Conservation (phyloP, 129 eudicot species). For the Flaveria sonorensis region DNA sequence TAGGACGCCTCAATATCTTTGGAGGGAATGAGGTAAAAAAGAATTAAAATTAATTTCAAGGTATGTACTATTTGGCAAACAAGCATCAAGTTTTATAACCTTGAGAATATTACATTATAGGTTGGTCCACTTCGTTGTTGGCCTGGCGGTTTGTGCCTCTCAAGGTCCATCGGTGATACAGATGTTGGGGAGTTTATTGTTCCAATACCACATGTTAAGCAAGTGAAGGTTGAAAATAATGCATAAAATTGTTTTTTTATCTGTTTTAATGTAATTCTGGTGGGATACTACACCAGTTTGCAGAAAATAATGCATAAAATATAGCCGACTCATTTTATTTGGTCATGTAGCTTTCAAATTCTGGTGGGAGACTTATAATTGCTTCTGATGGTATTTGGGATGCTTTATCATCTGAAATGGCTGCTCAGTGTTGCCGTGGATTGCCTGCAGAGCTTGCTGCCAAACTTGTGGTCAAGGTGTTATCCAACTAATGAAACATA, state of each 20-base stretch:
- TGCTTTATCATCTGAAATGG: constrained; percentile 77
- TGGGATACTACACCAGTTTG: no score
- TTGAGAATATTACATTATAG: constrained; percentile 32
- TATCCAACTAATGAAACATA: background rate
- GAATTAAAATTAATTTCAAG: background rate
- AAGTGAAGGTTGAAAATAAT: constrained; percentile 68
- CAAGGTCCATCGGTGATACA: constrained; percentile 97
- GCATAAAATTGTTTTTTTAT: background rate
- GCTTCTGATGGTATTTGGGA: constrained; percentile 99
- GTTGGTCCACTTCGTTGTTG: constrained; percentile 99
- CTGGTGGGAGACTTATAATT: constrained; percentile 95
- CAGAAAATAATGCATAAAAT: background rate
- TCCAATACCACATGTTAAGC: constrained; percentile 96
- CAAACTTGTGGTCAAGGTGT: constrained; percentile 95
- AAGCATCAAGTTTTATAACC: background rate
- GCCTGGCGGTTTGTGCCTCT: constrained; percentile 99
- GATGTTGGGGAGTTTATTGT: constrained; percentile 98
- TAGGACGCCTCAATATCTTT: constrained; percentile 79
- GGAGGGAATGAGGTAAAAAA: constrained; percentile 75
- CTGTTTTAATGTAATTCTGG: background rate
- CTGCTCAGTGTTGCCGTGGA: constrained; percentile 93
- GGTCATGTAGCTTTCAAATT: constrained; percentile 66
- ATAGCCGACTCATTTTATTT: constrained; percentile 4
- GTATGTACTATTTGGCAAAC: background rate
- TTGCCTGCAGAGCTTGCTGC: constrained; percentile 98